Base-by-base conservation (phyloP, 2,329 filamentous ascomycete species). In the Graphilbum sp. region DNA sequence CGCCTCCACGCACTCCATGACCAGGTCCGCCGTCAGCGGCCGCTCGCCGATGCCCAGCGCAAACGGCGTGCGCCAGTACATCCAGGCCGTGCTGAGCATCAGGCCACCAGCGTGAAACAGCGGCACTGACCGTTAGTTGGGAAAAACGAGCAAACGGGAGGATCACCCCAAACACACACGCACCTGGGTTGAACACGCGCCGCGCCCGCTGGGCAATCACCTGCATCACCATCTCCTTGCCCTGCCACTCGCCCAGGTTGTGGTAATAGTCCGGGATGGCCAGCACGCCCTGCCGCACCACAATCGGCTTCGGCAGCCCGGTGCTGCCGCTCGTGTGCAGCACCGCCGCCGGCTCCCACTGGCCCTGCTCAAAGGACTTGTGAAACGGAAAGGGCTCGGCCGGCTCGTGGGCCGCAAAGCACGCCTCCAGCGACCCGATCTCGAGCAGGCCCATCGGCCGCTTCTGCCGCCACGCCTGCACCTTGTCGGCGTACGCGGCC, bases 311-410 rank as follows among this genome's bases (percentile, higher is more conserved):
- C 0, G 63, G 63, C 4, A 63, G 50, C 0, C 63, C 63, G 0
- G 63, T 65, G 32, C 56, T 62, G 6, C 63, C 63, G 37, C 59
- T 63, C 1, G 62, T 66, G 46, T 67, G 63, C 9, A 66, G 45
- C 2, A 64, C 52, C 3, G 55, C 32, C 4, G 59, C 37, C 0
- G 63, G 61, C 4, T 66, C 60, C 51, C 55, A 59, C 39, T 56
- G 47, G 0, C 54, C 60, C 37, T 64, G 48, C 4, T 62, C 59
- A 24, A 57, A 65, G 52, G 42, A 36, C 37, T 44, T 43, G 13
- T 11, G n/a, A 36, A 37, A 43, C 3, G 39, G 34, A 12, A 39
- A 41, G 17, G 9, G 18, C 2, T n/a, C 8, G 5, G 27, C 18
- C 1, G 18, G 18, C 5, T n/a, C 21, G 3, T 21, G 15, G 13